Percentiles rank a stretch among this genome's conserved stretches.
Evolutionary conservation across 2,329 filamentous ascomycete genomes (phyloP).

Genomic region (Hymenoscyphus occultus): DNA sequence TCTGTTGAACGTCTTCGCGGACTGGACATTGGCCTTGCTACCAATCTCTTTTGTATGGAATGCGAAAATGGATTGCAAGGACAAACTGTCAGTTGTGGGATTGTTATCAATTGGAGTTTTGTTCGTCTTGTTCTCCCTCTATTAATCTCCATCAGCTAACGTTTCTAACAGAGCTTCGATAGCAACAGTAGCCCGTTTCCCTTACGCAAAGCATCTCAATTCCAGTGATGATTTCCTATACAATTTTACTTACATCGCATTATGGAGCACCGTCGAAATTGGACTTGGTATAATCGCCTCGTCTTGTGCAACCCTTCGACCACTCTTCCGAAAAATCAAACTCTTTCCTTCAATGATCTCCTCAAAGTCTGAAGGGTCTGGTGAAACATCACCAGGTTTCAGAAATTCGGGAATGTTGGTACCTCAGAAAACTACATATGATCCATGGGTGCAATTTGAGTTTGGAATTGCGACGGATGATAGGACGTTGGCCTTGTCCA

Average conservation of each 20-base stretch:
- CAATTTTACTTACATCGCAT: constrained; percentile 39
- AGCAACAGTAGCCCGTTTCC: constrained; percentile 41
- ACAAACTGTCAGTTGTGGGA: constrained; percentile 36
- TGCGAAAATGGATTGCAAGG: constrained; percentile 38
- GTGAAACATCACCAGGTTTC: too few relatives aligned
- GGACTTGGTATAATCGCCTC: constrained; percentile 39
- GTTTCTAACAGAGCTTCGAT: constrained; percentile 35
- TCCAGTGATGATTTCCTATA: constrained; percentile 38
- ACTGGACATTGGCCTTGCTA: constrained; percentile 40
- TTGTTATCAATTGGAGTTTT: constrained; percentile 35
- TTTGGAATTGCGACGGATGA: too few relatives aligned
- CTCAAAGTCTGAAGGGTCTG: background rate
- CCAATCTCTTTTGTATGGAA: constrained; percentile 41
- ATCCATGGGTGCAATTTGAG: too few relatives aligned
- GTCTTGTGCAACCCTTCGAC: constrained; percentile 39
- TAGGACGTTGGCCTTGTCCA: too few relatives aligned
- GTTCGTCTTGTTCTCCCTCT: constrained; percentile 28
- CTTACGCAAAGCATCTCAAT: constrained; percentile 38
- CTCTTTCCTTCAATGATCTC: constrained; percentile 10
- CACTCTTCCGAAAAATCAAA: constrained; percentile 30
- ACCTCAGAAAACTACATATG: too few relatives aligned
- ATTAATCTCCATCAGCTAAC: background rate
- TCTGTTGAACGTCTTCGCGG: constrained; percentile 38
- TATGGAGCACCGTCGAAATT: constrained; percentile 42
- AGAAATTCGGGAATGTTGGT: too few relatives aligned